Evolutionary conservation across 164 flowering plant genomes (phyloP), one percentile per base, ranked within the genome.

Genomic region (Macadamia tetraphylla): DNA sequence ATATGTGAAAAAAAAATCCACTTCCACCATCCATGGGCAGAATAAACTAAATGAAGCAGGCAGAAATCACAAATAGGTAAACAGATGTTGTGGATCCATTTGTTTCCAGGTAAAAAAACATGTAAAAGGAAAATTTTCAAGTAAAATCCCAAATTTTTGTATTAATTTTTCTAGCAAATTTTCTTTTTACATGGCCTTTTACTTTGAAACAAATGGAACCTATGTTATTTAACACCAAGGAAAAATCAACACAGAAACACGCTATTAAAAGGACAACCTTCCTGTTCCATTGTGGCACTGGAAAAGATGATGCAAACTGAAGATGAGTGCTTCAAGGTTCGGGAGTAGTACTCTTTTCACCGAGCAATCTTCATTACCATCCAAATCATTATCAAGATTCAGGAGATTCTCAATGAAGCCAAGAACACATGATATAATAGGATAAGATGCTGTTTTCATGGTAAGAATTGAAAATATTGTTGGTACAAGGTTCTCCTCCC

Each of bases 381-480:
- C 83, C 71, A 78, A 65, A 65, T 87, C 89, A 71, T 58, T 74
- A 63, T 82, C 89, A 66, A 86, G 87, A 79, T 56, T 81, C 71
- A 95, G 69, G 17, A 95, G 85, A 72, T 95, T 91, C 75, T 85
- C 91, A 59, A 83, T 67, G 44, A 95, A 95, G 77, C 81, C 81
- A 66, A 95, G 81, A 73, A 88, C 97, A 74, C 77, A 79, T 30
- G 78, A 76, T 60, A 82, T 58, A 53, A 92, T 78, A 53, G 88
- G 85, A 67, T 83, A 82, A 32, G 97, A 88, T 59, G 94, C 92
- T 46, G 84, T 74, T 43, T 80, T 62, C 57, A 86, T 81, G 32
- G 88, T 78, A 60, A 95, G 76, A 72, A 95, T 86, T 30, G 94
- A 87, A 75, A 95, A 86, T 63, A 95, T 88, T 66, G 86, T 87